Conservation (phyloP, 306 rosid species). For the Gastrolobium villosum region DNA sequence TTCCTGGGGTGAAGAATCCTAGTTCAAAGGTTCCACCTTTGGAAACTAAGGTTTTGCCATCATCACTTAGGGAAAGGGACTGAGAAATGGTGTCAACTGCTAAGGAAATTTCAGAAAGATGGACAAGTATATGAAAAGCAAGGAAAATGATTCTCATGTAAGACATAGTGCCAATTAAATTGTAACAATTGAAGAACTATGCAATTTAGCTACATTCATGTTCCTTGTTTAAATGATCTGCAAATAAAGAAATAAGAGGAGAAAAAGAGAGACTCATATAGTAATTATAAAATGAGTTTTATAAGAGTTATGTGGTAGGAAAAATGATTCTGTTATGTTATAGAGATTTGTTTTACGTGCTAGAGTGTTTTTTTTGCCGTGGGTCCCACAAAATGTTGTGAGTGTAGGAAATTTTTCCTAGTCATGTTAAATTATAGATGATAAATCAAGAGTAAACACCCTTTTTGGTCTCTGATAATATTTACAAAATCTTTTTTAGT, state of each 20-base stretch:
- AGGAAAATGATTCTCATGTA: slow-evolving; percentile 25
- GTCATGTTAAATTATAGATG: no score
- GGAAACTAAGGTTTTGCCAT: slow-evolving; percentile 56
- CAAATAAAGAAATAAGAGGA: neutral
- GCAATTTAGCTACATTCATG: slow-evolving; percentile 11
- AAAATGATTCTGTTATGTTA: no score
- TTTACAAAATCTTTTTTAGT: no score
- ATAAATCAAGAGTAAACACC: no score
- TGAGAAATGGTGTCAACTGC: slow-evolving; percentile 50
- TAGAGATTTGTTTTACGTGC: no score
- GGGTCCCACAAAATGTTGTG: no score
- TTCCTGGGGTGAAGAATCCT: slow-evolving; percentile 69
- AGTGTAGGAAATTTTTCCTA: no score
- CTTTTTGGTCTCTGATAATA: no score
- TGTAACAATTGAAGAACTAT: slow-evolving; percentile 5
- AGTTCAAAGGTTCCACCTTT: slow-evolving; percentile 61
- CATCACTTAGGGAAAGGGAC: slow-evolving; percentile 44
- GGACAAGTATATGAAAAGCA: slow-evolving; percentile 30
- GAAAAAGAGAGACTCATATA: slow-evolving; percentile 5
- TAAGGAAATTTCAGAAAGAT: slow-evolving; percentile 33
- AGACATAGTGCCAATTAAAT: slow-evolving; percentile 15
- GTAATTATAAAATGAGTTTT: no score
- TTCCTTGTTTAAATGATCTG: slow-evolving; percentile 15
- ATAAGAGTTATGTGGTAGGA: no score
- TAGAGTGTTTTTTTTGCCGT: no score